These are phyloP conservation scores for Astrothelium macrocarpum DNA, from an alignment of 495 filamentous ascomycete species.

Conservation along the genomic window DNA sequence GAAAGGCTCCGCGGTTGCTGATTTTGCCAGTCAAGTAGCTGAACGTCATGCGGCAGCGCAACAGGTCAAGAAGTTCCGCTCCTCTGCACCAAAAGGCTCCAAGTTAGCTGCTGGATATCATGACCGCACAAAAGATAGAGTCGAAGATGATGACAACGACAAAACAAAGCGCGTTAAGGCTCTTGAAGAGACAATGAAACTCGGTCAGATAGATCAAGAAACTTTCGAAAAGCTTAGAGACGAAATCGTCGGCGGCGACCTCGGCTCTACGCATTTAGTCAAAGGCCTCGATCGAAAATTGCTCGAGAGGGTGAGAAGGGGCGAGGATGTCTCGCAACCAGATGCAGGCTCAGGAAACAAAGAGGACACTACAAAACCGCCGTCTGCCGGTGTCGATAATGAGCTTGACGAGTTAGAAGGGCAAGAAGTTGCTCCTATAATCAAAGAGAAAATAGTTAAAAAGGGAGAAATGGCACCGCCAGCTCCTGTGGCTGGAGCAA, in stretches of 20 bases:
- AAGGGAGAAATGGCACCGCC: conserved; percentile 66
- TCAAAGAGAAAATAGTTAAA: conserved; percentile 55
- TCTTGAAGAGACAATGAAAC: conserved; percentile 71
- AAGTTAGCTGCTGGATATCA: conserved; percentile 71
- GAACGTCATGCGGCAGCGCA: conserved; percentile 55
- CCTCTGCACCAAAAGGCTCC: conserved; percentile 72
- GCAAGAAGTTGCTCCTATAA: conserved; percentile 48
- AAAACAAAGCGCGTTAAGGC: conserved; percentile 58
- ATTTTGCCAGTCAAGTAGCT: conserved; percentile 79
- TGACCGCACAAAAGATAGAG: conserved; percentile 60
- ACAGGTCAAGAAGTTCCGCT: conserved; percentile 62
- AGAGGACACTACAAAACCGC: conserved; percentile 10
- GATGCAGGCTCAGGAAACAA: not conserved
- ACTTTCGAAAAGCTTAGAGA: conserved; percentile 62
- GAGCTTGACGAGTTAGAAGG: conserved; percentile 67
- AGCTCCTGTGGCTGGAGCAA: conserved; percentile 49
- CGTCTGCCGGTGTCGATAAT: conserved; percentile 56
- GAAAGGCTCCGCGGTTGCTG: conserved; percentile 40
- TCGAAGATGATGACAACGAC: conserved; percentile 51
- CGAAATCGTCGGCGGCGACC: conserved; percentile 75
- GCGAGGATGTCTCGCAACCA: conserved; percentile 32
- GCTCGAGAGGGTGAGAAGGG: conserved; percentile 54
- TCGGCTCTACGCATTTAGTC: conserved; percentile 69
- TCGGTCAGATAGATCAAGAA: conserved; percentile 65
- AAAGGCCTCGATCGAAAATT: conserved; percentile 86